Percentiles rank a stretch among this genome's conserved stretches.
Evolutionary conservation across 208 protist species (phyloP).

Genomic region (Leishmania amazonensis): DNA sequence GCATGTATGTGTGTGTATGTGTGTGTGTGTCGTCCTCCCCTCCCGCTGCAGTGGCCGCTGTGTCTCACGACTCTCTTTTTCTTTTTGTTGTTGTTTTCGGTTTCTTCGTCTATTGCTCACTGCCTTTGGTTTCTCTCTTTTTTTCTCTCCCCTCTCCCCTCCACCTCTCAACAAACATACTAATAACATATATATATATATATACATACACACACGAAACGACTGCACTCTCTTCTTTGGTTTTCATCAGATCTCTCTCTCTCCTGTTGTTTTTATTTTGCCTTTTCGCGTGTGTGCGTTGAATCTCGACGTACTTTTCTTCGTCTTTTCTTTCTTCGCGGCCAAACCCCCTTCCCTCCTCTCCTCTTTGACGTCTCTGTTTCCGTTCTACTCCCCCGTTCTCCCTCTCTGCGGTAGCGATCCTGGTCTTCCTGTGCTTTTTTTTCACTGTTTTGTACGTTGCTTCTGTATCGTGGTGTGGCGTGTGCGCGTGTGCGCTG

Average conservation of each 20-base stretch:
- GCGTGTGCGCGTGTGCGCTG: no score
- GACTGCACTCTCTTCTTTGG: no score
- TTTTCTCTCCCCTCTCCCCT: not conserved
- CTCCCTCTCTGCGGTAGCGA: not conserved
- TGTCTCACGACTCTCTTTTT: not conserved
- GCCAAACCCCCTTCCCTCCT: not conserved
- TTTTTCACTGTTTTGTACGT: not conserved
- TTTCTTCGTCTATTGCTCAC: not conserved
- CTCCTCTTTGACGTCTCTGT: not conserved
- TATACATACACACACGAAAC: not conserved
- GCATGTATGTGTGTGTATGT: no score
- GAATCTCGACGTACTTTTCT: not conserved
- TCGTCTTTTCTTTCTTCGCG: no score
- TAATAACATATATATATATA: conserved; percentile 23
- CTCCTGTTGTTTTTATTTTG: not conserved
- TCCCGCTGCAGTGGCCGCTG: not conserved
- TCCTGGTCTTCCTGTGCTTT: not conserved
- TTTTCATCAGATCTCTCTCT: no score
- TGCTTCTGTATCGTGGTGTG: no score
- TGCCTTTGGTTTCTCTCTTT: not conserved
- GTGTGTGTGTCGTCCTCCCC: no score
- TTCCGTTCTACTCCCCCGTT: not conserved
- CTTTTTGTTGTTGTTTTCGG: not conserved
- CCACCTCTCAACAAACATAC: not conserved
- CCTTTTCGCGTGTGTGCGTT: conserved; percentile 3